Base-by-base conservation (phyloP, 305 asterid genomes). In the Fraxinus baroniana region DNA sequence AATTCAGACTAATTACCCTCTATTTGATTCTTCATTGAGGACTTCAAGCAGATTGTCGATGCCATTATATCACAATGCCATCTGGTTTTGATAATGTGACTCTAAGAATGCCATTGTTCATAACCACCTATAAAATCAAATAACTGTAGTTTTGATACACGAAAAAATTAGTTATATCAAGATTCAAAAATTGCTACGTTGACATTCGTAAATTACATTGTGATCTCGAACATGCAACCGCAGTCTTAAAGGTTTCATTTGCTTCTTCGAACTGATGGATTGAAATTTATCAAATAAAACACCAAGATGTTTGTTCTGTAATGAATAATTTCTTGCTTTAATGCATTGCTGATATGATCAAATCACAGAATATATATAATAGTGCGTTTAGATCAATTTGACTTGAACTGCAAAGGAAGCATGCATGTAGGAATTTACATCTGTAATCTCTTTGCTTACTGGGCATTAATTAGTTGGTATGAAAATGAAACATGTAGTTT, bases 61-160 rank as follows among this genome's bases (percentile, higher is more conserved):
- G 78, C 86, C 80, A 46, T 88, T 87, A 85, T 82, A 91, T 91
- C 33, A 91, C 88, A 55, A 87, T 76, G 13, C 94, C 92, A 13
- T 81, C 89, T 84, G 93, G 94, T 78, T 88, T 89, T 60, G 93
- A 88, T 83, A 90, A 36, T 15, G 89, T 89, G 7, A 88, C 86
- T 81, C 78, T 83, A 62, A 91, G 37, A 26, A 91, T 86, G 71
- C 91, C 93, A 86, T 91, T 91, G 22, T 87, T 87, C 88, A 91
- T 81, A 44, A 87, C 86, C 75, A 89, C 91, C 94, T 89, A 84
- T 85, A 84, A 55, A n/a, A 74, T 74, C 7, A 22, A 41, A 57
- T 17, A 84, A 30, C 77, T 22, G 4, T 5, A 6, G 30, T 52
- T 10, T 1, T 12, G 20, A 49, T 7, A 74, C 41, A 52, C 18